A percentile compares a stretch with the other conserved stretches of the same genome.
phyloP scores from a whole-genome alignment of 345 rosid genomes.

The Combretum micranthum region DNA sequence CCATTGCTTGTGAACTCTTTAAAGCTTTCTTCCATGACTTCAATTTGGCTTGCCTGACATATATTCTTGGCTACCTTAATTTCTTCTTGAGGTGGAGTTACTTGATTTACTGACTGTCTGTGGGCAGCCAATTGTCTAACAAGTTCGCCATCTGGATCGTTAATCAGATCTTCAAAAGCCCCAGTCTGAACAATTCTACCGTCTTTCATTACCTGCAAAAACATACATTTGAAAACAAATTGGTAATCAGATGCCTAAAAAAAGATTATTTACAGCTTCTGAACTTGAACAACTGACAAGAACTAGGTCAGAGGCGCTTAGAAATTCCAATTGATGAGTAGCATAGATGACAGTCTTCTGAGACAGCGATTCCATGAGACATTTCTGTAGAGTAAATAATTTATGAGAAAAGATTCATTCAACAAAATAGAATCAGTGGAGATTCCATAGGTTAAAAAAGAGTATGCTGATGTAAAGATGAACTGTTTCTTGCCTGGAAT shows the following conservation, averaged over 20 bases:
- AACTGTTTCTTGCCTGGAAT: constrained; percentile 43
- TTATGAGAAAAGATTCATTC: neutral
- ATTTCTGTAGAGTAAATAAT: constrained; percentile 34
- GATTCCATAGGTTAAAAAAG: no score
- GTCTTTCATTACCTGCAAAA: constrained; percentile 51
- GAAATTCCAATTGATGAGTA: constrained; percentile 62
- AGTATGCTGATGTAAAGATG: neutral
- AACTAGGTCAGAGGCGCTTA: constrained; percentile 56
- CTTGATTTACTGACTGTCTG: constrained; percentile 49
- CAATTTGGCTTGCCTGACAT: constrained; percentile 22
- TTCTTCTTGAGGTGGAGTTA: constrained; percentile 24
- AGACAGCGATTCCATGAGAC: constrained; percentile 41
- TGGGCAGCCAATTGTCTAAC: constrained; percentile 66
- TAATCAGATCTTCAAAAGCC: constrained; percentile 43
- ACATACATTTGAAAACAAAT: neutral
- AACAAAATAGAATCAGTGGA: no score
- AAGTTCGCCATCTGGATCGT: constrained; percentile 49
- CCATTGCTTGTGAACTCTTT: constrained; percentile 11
- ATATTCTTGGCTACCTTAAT: constrained; percentile 3
- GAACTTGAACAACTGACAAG: constrained; percentile 25
- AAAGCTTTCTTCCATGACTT: constrained; percentile 35
- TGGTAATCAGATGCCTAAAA: neutral
- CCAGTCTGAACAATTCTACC: constrained; percentile 58
- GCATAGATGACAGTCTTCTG: constrained; percentile 54
- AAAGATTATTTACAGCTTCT: neutral